phyloP scores from a whole-genome alignment of 345 rosid genomes.

The Arabis hirsuta region DNA sequence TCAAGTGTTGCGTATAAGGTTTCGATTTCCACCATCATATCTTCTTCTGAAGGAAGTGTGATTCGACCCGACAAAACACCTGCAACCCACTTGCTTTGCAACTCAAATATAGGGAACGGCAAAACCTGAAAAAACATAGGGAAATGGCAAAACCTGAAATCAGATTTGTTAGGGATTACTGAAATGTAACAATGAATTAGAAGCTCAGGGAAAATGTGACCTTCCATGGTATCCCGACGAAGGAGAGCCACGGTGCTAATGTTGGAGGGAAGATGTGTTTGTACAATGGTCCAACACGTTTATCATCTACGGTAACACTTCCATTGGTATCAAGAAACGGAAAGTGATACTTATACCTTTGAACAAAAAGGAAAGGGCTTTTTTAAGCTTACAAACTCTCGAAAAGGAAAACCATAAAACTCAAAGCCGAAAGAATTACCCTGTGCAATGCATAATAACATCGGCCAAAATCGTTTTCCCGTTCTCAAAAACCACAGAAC shows the following conservation, averaged over 20 bases:
- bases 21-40: conserved; percentile 67
- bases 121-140: conserved; percentile 53
- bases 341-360: conserved; percentile 84
- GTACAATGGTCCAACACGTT: conserved; percentile 77
- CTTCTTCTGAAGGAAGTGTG: conserved; percentile 60
- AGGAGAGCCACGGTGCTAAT: conserved; percentile 76
- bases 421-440: conserved; percentile 46
- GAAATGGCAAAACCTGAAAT: conserved; percentile 65
- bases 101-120: conserved; percentile 69
- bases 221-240: conserved; percentile 81
- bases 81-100: conserved; percentile 91
- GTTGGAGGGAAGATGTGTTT: conserved; percentile 75
- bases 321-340: conserved; percentile 87
- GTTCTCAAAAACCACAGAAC: conserved; percentile 61
- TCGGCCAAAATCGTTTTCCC: conserved; percentile 58
- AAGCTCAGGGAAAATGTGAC: conserved; percentile 37
- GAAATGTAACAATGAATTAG: conserved; percentile 1
- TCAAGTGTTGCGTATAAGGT: conserved; percentile 58
- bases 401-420: background rate
- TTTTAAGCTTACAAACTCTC: background rate
- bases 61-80: conserved; percentile 75
- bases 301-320: conserved; percentile 70
- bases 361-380: conserved; percentile 18
- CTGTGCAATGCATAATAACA: conserved; percentile 82
- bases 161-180: background rate